Percentiles rank a stretch among this genome's conserved stretches.
Conservation (phyloP, 306 rosid genomes). For the Malus sieversii region DNA sequence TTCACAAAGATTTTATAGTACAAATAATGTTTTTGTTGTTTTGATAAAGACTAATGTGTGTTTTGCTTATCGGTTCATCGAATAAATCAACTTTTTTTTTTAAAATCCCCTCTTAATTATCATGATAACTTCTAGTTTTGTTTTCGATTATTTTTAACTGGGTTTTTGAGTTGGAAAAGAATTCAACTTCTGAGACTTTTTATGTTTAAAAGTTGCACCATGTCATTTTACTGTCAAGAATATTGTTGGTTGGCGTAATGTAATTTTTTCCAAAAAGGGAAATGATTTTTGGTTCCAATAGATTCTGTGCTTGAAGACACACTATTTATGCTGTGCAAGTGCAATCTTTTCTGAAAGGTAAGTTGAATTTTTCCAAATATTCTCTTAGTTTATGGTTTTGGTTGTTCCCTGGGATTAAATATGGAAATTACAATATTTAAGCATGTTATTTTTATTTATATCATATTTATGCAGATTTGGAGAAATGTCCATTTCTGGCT, state of each 20-base stretch:
- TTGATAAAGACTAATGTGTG: too few relatives aligned
- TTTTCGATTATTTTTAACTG: background rate
- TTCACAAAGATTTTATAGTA: background rate
- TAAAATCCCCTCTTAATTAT: background rate
- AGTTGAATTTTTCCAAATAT: background rate
- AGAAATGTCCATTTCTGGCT: slow-evolving; percentile 11
- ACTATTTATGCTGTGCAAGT: background rate
- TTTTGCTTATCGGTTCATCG: background rate
- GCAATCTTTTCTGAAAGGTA: slow-evolving; percentile 2
- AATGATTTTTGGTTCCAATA: background rate
- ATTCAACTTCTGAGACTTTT: background rate
- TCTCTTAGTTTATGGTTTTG: background rate
- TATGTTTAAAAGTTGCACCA: background rate
- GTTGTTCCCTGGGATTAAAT: background rate
- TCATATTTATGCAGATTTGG: slow-evolving; percentile 15
- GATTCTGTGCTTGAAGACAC: background rate
- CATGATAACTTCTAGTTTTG: background rate
- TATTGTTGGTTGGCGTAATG: background rate
- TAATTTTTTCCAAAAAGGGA: background rate
- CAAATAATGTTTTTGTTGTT: background rate
- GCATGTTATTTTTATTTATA: background rate
- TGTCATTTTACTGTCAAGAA: background rate
- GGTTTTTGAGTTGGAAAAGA: slow-evolving; percentile 6
- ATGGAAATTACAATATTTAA: background rate
- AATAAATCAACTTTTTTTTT: background rate